Evolutionary conservation across 306 rosid species (phyloP), one percentile per base, ranked within the genome.

Genomic region (Senna siamea): DNA sequence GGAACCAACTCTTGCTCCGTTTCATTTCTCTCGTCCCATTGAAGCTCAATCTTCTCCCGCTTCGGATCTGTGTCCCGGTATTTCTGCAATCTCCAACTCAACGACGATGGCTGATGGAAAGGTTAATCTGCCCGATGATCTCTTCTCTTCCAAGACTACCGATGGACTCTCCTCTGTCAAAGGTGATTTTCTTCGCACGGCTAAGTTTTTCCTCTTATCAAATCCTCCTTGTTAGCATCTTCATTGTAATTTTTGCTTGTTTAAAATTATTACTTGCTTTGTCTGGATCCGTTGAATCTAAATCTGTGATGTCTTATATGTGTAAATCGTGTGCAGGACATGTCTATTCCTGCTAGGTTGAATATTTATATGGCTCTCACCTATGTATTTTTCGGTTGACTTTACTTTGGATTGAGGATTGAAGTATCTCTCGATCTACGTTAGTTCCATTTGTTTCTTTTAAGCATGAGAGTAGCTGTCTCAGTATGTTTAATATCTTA

Each of bases 121-220:
- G 70, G 64, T 79, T 73, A 85, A 82, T 85, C 89, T 89, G 37
- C 91, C 91, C 17, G 89, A 86, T 70, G 93, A 86, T 86, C 89
- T 85, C 78, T 82, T 81, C 70, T 74, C 83, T 18, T 79, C 91
- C 52, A 87, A 75, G 62, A 32, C 69, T 48, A 51, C 76, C 20
- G 94, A 87, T 77, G 76, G 75, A 12, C 74, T 64, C 79, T 69
- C 68, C 62, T 48, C 82, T 64, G 35, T 58, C 79, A 76, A 84
- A 80, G 84, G 93, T 88, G 50, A 26, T 79, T 8, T 43, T 53
- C 14, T 65, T 71, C 66, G 28, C 67, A 74, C 75, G 84, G 81
- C 38, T 79, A 74, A 48, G 17, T 41, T 52, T 38, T 62, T 17
- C 17, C 17, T 5, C 4, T 41, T 41, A 68, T 66, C 6, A 6